Evolutionary conservation across 352 stramenopile species (phyloP), one percentile per base, ranked within the genome.

Genomic region (Phytophthora ohioensis): DNA sequence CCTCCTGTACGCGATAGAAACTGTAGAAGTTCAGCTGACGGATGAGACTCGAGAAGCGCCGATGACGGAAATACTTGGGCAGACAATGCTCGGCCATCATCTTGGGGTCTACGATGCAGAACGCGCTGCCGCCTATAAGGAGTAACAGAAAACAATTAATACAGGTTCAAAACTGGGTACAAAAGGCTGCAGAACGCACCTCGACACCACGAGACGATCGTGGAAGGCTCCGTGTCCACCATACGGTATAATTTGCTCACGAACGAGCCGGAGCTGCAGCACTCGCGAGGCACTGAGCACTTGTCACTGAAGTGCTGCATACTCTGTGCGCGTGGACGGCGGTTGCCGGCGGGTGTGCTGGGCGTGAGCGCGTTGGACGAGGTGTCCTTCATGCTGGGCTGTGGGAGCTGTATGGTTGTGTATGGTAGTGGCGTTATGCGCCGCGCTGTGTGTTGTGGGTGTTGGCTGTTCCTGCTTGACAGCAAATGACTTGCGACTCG

Each of bases 1-100:
- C 88, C 64, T 95, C 88, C 59, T 92, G 90, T 52, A 97, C 90
- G 47, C 92, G 91, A 73, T 97, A 96, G 53, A 97, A 97, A 76
- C 86, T 95, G 88, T 97, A 97, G 61, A 97, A 97, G 73, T 97
- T 97, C 54, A 97, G 75, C 82, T 97, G 91, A 9, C 91, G 91
- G 60, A 97, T 95, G 17, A 97, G 71, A 59, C 84, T 94, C 39
- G 91, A 95, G 62, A 97, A 97, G 27, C 91, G 84, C 3, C 87
- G 85, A 71, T 97, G 91, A 54, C 91, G 90, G 64, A 97, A 97
- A 75, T 97, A 97, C 78, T 97, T 96, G 42, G 91, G 91, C 27
- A 97, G 74, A 56, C 90, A 95, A 64, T 95, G 87, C 64, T 95
- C 87, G 2, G 91, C 90, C 73, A 97, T 90, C 70, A 93, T 85